A percentile compares a stretch with the other conserved stretches of the same genome.
Evolutionary conservation across 2,329 filamentous ascomycete genomes (phyloP).

Genomic region (Sphaceloma murrayae): DNA sequence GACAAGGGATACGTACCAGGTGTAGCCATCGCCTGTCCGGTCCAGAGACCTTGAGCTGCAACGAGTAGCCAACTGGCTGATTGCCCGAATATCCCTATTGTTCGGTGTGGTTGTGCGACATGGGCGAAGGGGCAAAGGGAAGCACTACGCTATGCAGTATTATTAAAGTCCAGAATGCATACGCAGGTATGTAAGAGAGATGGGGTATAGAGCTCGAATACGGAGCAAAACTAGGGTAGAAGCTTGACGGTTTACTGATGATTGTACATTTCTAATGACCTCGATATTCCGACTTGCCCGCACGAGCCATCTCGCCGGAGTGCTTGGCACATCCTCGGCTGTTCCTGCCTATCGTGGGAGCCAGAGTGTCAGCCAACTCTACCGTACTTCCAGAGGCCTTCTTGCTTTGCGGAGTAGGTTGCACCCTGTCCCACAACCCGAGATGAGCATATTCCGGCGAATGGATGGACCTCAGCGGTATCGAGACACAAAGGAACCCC

Average conservation of each 20-base stretch:
- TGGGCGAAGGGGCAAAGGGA: slow-evolving; percentile 1
- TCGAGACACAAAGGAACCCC: too few species aligned
- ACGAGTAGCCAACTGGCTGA: background rate
- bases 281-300: slow-evolving; percentile 13
- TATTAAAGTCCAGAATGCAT: background rate
- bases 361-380: too few species aligned
- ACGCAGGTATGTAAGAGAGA: background rate
- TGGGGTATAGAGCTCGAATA: background rate
- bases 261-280: slow-evolving; percentile 15
- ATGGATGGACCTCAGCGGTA: too few species aligned
- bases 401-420: background rate
- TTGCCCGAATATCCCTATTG: slow-evolving; percentile 13
- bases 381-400: background rate
- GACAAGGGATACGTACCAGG: slow-evolving; percentile 15
- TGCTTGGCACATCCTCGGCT: slow-evolving; percentile 5
- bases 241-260: slow-evolving; percentile 8
- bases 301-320: slow-evolving; percentile 11
- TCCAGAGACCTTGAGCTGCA: background rate
- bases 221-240: background rate
- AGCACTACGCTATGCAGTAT: background rate
- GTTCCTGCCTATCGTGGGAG: slow-evolving; percentile 5
- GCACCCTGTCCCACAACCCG: too few species aligned
- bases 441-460: too few species aligned
- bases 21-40: slow-evolving; percentile 13
- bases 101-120: slow-evolving; percentile 4